Evolutionary conservation across 2,329 filamentous ascomycete genomes (phyloP).

Genomic region (Drechslerella dactyloides): DNA sequence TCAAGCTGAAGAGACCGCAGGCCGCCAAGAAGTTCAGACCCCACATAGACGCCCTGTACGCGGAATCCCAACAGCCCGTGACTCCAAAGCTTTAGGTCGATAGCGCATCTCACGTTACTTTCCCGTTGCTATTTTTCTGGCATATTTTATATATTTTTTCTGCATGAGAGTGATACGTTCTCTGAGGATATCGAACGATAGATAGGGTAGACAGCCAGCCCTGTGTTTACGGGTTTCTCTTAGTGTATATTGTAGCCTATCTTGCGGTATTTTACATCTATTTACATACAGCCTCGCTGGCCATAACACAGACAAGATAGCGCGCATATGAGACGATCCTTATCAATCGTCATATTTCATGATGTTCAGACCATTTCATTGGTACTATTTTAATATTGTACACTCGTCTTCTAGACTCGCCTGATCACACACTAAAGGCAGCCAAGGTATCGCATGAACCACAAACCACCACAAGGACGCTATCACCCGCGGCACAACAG

Average conservation of each 20-base stretch:
- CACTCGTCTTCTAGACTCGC: neutral
- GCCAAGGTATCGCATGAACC: neutral
- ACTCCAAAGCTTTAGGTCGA: conserved; percentile 12
- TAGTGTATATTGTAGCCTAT: neutral
- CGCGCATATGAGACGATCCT: too few relatives aligned
- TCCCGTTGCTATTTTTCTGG: conserved; percentile 13
- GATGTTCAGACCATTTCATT: too few relatives aligned
- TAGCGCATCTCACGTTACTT: neutral
- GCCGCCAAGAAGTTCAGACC: conserved; percentile 68
- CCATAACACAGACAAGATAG: too few relatives aligned
- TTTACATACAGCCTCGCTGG: too few relatives aligned
- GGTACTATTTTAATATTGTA: conserved; percentile 1
- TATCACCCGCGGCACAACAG: too few relatives aligned
- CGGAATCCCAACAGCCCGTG: conserved; percentile 59
- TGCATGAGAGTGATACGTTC: too few relatives aligned
- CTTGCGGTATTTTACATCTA: neutral
- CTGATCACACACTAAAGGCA: neutral
- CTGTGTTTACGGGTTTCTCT: neutral
- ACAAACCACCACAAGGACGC: too few relatives aligned
- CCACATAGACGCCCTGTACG: conserved; percentile 68
- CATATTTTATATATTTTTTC: too few relatives aligned
- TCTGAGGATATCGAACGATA: neutral
- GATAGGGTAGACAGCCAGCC: neutral
- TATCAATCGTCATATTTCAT: too few relatives aligned
- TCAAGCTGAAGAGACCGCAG: conserved; percentile 75